A percentile compares a stretch with the other conserved stretches of the same genome.
phyloP scores from a whole-genome alignment of 2,329 filamentous ascomycete species.

The Zymoseptoria tritici region DNA sequence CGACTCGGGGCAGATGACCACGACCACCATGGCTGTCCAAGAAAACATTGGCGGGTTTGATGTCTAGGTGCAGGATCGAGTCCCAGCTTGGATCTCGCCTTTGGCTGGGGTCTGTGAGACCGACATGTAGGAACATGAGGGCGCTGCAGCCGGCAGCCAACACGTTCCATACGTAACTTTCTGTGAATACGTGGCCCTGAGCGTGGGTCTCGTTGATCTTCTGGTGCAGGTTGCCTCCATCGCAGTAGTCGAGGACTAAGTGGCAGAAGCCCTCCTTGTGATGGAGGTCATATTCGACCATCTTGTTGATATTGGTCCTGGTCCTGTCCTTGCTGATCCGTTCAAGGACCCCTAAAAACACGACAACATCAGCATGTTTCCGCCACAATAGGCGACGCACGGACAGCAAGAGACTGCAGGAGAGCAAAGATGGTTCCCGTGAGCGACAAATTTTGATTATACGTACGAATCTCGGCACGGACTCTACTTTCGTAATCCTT shows the following conservation, averaged over 20 bases:
- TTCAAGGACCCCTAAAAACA: not conserved
- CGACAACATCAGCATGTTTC: not conserved
- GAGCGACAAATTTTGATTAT: not conserved
- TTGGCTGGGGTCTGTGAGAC: not conserved
- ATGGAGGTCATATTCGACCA: not conserved
- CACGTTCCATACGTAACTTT: not conserved
- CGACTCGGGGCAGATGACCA: slow-evolving; percentile 1
- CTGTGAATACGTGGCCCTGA: not conserved
- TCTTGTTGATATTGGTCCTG: not conserved
- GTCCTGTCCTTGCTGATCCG: not conserved
- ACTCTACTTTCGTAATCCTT: not conserved
- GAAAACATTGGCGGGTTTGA: slow-evolving; percentile 16
- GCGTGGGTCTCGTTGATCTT: not conserved
- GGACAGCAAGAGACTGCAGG: not conserved
- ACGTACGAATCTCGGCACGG: not conserved
- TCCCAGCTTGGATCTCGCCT: not conserved
- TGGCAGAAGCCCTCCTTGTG: not conserved
- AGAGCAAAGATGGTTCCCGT: too few relatives aligned
- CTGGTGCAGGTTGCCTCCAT: not conserved
- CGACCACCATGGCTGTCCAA: not conserved
- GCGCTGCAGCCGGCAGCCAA: not conserved
- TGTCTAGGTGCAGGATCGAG: slow-evolving; percentile 11
- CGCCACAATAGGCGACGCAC: not conserved
- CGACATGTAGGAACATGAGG: not conserved
- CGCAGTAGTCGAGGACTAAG: not conserved